Evolutionary conservation across 1,284 basidiomycete species (phyloP).

Genomic region (Pascua guehoae): DNA sequence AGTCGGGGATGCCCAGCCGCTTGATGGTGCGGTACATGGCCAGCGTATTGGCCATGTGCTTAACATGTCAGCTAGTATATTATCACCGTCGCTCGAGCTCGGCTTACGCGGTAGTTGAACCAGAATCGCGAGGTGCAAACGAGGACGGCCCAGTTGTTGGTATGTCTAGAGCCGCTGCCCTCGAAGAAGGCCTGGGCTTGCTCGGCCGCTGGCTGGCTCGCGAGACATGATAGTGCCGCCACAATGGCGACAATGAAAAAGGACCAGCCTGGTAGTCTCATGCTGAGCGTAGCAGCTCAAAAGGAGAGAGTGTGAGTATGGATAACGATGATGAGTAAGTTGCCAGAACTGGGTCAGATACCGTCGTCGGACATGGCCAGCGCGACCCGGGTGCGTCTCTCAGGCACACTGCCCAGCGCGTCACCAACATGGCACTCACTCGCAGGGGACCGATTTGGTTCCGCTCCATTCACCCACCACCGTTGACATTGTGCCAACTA

Average conservation of each 20-base stretch:
- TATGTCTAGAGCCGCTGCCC: conserved; percentile 54
- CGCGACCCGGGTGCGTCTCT: background rate
- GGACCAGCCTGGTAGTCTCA: no score
- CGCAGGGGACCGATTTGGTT: background rate
- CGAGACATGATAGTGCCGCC: no score
- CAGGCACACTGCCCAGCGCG: background rate
- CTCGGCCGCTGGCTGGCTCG: background rate
- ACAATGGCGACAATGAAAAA: no score
- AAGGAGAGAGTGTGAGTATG: background rate
- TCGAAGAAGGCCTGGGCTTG: conserved; percentile 3
- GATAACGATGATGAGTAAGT: background rate
- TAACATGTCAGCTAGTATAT: conserved; percentile 1
- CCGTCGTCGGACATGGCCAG: no score
- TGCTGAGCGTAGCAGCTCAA: no score
- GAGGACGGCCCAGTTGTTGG: conserved; percentile 98
- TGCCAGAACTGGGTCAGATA: no score
- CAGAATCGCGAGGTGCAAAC: conserved; percentile 92
- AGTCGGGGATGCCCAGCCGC: conserved; percentile 93
- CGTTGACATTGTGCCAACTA: no score
- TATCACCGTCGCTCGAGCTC: background rate
- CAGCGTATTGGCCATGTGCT: conserved; percentile 97
- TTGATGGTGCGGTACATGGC: conserved; percentile 99
- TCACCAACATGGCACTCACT: background rate
- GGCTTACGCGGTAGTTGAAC: conserved; percentile 93
- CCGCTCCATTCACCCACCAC: background rate